Evolutionary conservation across 768 basidiomycete species (phyloP).

Genomic region (Boletus fagicola): DNA sequence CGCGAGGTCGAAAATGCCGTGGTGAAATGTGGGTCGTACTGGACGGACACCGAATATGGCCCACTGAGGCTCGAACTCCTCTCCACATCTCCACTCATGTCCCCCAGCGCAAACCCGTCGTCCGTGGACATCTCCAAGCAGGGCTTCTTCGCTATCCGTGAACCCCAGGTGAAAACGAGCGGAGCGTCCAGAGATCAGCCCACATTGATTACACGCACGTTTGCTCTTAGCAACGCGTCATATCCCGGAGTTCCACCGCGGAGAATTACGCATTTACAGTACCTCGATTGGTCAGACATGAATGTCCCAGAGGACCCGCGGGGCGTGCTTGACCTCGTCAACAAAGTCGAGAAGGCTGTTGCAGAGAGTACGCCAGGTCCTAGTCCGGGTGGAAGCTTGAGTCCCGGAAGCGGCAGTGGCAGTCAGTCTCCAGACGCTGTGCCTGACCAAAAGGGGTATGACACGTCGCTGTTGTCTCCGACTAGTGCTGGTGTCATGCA

Average conservation of each 20-base stretch:
- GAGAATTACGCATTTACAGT: slow-evolving; percentile 85
- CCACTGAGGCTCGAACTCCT: slow-evolving; percentile 60
- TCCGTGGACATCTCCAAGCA: slow-evolving; percentile 17
- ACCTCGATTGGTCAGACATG: slow-evolving; percentile 94
- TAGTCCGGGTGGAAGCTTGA: slow-evolving; percentile 26
- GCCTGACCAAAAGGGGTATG: slow-evolving; percentile 4
- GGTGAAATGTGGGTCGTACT: slow-evolving; percentile 91
- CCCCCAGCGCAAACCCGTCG: slow-evolving; percentile 35
- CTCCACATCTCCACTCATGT: slow-evolving; percentile 40
- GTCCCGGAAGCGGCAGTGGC: slow-evolving; percentile 21
- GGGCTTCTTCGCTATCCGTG: slow-evolving; percentile 40
- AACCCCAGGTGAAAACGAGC: slow-evolving; percentile 12
- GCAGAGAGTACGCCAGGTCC: slow-evolving; percentile 31
- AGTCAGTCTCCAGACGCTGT: slow-evolving; percentile 19
- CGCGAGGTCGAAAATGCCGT: slow-evolving; percentile 84
- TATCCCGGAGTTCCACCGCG: slow-evolving; percentile 61
- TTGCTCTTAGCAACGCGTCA: slow-evolving; percentile 62
- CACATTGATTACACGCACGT: slow-evolving; percentile 54
- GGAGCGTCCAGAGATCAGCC: slow-evolving; percentile 16
- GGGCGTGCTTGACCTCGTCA: slow-evolving; percentile 71
- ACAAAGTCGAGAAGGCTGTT: slow-evolving; percentile 51
- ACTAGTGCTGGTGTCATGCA: slow-evolving; percentile 6
- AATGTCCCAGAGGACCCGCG: slow-evolving; percentile 86
- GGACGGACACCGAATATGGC: slow-evolving; percentile 70
- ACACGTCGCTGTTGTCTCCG: slow-evolving; percentile 18